Evolutionary conservation across 495 filamentous ascomycete genomes (phyloP).

Genomic region (Apiosordaria backusii): DNA sequence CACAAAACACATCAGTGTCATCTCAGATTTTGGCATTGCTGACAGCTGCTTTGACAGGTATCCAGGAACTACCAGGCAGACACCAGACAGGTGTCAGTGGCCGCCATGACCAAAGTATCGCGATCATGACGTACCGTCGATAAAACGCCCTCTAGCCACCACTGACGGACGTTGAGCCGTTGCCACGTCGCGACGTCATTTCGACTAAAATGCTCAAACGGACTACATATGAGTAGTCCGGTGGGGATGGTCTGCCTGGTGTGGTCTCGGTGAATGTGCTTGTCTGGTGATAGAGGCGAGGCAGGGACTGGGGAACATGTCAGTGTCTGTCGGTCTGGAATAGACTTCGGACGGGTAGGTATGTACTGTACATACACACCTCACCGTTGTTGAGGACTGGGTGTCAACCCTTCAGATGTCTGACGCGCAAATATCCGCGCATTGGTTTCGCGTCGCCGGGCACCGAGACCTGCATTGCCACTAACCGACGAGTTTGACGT

Average conservation of each 20-base stretch:
- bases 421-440: too few species aligned
- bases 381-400: not conserved
- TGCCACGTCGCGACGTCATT: not conserved
- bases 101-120: not conserved
- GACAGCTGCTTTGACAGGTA: slow-evolving; percentile 3
- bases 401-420: not conserved
- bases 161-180: not conserved
- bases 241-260: not conserved
- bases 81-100: not conserved
- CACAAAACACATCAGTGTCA: slow-evolving; percentile 1
- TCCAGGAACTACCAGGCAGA: not conserved
- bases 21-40: slow-evolving; percentile 1
- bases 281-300: not conserved
- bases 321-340: not conserved
- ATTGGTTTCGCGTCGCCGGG: not conserved
- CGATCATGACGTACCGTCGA: not conserved
- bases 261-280: not conserved
- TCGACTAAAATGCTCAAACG: not conserved
- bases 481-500: not conserved
- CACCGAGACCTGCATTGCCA: not conserved
- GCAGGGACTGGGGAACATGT: not conserved
- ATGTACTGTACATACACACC: not conserved
- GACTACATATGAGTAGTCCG: not conserved
- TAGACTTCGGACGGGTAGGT: not conserved
- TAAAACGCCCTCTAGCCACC: not conserved